Evolutionary conservation across 495 filamentous ascomycete genomes (phyloP), one percentile per base, ranked within the genome.

Genomic region (Aspergillus cristatus): DNA sequence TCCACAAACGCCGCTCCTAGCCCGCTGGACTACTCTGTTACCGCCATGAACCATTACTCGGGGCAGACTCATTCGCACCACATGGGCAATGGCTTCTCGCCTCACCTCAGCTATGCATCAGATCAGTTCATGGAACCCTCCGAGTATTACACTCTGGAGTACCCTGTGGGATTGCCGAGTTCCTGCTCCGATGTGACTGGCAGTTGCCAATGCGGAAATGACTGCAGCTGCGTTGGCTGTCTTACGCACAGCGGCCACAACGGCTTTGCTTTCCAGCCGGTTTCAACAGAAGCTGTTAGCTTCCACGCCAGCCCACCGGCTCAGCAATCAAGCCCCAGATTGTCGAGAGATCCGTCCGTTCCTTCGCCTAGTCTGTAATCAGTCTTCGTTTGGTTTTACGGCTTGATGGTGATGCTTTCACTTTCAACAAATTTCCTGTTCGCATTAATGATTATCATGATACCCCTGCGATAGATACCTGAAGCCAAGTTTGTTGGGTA

Each of bases 151-250:
- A 67, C 59, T 8, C 45, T 72, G 43, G 61, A 65, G 38, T 73
- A 71, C 38, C 56, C 68, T 1, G 57, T 68, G 15, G 57, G 58
- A 11, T 35, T 65, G 22, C 61, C 59, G n/a, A 52, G 38, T 20
- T 41, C 54, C 10, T 72, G 70, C 36, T 58, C 65, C 6, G 53
- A 70, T 39, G 36, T 58, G 13, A 64, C 57, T n/a, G 68, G 63
- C 7, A 67, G 53, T 20, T 75, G 71, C 38, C 62, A 60, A 38
- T 75, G 71, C 28, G 68, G 68, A 17, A 63, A 57, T 34, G 64
- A 66, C 24, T 75, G 71, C 42, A 58, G 42, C 39, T 75, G 71
- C 38, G 40, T 65, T n/a, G 71, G 70, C 8, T 74, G 70, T 40
- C 53, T 69, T 7, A 70, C 67, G 2, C 71, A 75, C 37, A 61